Percentiles rank a stretch among this genome's conserved stretches.
Conservation (phyloP, 192 early-diverging fungal genomes). For the Linnemannia hyalina region DNA sequence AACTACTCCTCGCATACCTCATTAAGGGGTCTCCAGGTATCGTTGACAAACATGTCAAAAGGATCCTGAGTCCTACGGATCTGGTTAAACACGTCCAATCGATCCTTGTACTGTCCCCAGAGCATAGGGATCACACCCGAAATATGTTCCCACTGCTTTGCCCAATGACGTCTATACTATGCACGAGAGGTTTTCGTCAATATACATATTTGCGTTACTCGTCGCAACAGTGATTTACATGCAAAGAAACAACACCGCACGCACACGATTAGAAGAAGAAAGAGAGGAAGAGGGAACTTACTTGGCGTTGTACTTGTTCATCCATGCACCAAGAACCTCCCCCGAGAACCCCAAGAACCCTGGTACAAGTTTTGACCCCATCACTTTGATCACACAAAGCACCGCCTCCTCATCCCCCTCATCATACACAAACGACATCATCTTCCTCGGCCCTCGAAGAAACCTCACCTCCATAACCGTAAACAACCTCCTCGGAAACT, state of each 20-base stretch:
- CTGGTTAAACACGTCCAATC: conserved; percentile 28
- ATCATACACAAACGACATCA: conserved; percentile 16
- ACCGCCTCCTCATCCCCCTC: conserved; percentile 24
- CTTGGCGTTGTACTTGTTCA: conserved; percentile 17
- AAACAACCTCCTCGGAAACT: background rate
- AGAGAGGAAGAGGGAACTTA: background rate
- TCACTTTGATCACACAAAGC: conserved; percentile 29
- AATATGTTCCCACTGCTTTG: conserved; percentile 42
- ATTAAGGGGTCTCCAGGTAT: conserved; percentile 18
- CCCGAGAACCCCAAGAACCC: conserved; percentile 26
- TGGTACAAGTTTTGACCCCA: conserved; percentile 9
- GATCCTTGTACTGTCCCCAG: conserved; percentile 13
- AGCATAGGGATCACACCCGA: conserved; percentile 4
- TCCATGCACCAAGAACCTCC: conserved; percentile 8
- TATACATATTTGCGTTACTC: too few species aligned
- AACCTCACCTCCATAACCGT: background rate
- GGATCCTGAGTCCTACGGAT: conserved; percentile 52
- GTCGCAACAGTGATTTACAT: too few species aligned
- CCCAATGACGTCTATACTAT: conserved; percentile 36
- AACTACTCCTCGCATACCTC: background rate
- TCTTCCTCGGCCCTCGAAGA: background rate
- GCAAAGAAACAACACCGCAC: background rate
- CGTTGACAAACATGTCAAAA: conserved; percentile 45
- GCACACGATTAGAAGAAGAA: background rate
- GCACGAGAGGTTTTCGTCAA: background rate